phyloP scores from a whole-genome alignment of 2,329 filamentous ascomycete genomes.

The Colletotrichum lini region DNA sequence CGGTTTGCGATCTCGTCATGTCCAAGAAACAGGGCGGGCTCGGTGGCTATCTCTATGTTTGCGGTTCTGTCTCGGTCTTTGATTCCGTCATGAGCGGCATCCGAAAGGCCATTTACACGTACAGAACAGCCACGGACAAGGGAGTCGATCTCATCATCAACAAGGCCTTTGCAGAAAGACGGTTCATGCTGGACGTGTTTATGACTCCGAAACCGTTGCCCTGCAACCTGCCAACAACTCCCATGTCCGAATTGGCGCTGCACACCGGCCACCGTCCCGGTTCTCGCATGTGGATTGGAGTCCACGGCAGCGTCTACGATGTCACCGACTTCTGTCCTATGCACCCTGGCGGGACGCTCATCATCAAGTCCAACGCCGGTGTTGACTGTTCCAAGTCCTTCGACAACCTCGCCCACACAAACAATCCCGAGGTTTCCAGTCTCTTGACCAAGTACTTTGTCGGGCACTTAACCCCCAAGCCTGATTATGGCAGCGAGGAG shows the following conservation, averaged over 20 bases:
- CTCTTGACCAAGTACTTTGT: conserved; percentile 69
- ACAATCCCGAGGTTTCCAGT: conserved; percentile 67
- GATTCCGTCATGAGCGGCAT: conserved; percentile 71
- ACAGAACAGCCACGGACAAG: conserved; percentile 66
- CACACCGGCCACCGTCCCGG: conserved; percentile 65
- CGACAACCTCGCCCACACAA: conserved; percentile 68
- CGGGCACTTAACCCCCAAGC: conserved; percentile 65
- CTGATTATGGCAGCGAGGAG: conserved; percentile 60
- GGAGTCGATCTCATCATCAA: conserved; percentile 65
- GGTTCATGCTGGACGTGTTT: conserved; percentile 71
- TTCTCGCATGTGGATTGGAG: conserved; percentile 65
- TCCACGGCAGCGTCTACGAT: conserved; percentile 68
- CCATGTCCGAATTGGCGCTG: conserved; percentile 63
- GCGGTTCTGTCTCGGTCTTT: conserved; percentile 54
- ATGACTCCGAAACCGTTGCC: conserved; percentile 69
- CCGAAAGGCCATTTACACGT: conserved; percentile 67
- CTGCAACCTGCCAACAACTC: conserved; percentile 64
- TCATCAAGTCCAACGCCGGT: conserved; percentile 69
- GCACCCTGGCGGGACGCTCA: conserved; percentile 67
- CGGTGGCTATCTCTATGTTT: conserved; percentile 47
- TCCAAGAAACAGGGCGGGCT: conserved; percentile 68
- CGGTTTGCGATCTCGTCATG: conserved; percentile 69
- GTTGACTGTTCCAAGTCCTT: conserved; percentile 67
- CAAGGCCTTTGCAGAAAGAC: conserved; percentile 67
- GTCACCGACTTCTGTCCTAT: conserved; percentile 67